These are phyloP conservation scores for Solanum paucissectum DNA, from an alignment of 257 asterid genomes.

Conservation along the genomic window DNA sequence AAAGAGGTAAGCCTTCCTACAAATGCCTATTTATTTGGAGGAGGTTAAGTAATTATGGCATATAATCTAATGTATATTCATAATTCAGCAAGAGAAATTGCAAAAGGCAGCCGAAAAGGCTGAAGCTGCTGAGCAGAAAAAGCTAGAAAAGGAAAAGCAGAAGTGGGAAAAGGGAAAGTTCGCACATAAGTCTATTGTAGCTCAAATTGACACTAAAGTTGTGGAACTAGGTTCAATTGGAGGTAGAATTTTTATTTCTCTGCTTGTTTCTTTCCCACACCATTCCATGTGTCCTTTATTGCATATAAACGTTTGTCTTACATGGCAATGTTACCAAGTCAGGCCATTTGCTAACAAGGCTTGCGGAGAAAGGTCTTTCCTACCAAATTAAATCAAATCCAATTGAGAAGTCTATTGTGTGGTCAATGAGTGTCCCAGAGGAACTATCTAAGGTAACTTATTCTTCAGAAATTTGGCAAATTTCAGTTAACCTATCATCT, in stretches of 20 bases:
- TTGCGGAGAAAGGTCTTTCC: slow-evolving; percentile 71
- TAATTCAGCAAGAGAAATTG: slow-evolving; percentile 64
- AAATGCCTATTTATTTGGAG: slow-evolving; percentile 2
- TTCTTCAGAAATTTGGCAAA: background rate
- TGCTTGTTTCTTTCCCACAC: background rate
- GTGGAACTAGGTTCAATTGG: slow-evolving; percentile 77
- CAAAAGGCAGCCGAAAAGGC: slow-evolving; percentile 74
- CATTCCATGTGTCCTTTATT: background rate
- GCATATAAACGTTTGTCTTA: background rate
- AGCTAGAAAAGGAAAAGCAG: slow-evolving; percentile 59
- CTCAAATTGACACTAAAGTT: slow-evolving; percentile 73
- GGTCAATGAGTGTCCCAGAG: slow-evolving; percentile 74
- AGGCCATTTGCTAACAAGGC: slow-evolving; percentile 83
- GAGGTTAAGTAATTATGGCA: background rate
- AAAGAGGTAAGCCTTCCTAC: slow-evolving; percentile 51
- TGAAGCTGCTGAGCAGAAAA: slow-evolving; percentile 77
- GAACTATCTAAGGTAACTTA: slow-evolving; percentile 37
- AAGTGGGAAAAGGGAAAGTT: slow-evolving; percentile 89
- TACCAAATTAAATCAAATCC: slow-evolving; percentile 71
- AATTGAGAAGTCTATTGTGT: slow-evolving; percentile 56
- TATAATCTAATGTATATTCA: slow-evolving; percentile 9
- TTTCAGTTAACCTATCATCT: background rate
- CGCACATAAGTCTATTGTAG: slow-evolving; percentile 76
- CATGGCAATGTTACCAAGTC: slow-evolving; percentile 8
- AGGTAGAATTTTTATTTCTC: slow-evolving; percentile 33